Evolutionary conservation across 2,329 filamentous ascomycete genomes (phyloP).

Genomic region (Claviceps paspali): DNA sequence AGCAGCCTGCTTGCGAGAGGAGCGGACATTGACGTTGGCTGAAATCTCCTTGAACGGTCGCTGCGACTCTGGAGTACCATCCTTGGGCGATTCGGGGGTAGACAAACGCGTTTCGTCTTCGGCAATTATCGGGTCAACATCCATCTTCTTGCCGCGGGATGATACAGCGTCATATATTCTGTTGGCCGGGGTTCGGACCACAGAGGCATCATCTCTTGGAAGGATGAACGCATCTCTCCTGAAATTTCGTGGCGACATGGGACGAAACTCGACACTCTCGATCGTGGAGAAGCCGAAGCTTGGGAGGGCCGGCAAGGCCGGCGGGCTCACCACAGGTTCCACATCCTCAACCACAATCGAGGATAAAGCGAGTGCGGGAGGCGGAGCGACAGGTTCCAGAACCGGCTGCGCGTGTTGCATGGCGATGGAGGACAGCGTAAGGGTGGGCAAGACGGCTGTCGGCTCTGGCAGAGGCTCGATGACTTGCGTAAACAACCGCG

Average conservation of each 20-base stretch:
- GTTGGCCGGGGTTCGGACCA: constrained; percentile 25
- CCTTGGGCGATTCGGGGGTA: constrained; percentile 22
- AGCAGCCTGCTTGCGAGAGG: constrained; percentile 22
- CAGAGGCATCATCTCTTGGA: constrained; percentile 27
- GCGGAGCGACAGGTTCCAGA: constrained; percentile 9
- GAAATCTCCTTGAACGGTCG: constrained; percentile 47
- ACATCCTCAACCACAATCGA: constrained; percentile 20
- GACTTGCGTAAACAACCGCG: constrained; percentile 19
- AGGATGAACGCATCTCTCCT: constrained; percentile 42
- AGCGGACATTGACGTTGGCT: constrained; percentile 33
- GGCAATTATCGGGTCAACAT: constrained; percentile 35
- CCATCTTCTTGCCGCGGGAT: constrained; percentile 27
- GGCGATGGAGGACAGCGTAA: constrained; percentile 17
- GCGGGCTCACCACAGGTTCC: constrained; percentile 18
- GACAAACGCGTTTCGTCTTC: constrained; percentile 50
- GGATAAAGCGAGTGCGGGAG: constrained; percentile 21
- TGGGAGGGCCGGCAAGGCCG: constrained; percentile 14
- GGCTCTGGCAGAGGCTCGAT: constrained; percentile 20
- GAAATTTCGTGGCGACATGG: constrained; percentile 32
- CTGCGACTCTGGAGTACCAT: constrained; percentile 38
- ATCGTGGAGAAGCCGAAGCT: constrained; percentile 29
- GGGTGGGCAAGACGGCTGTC: constrained; percentile 10
- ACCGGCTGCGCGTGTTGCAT: constrained; percentile 16
- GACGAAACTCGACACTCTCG: constrained; percentile 30
- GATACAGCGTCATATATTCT: constrained; percentile 27